phyloP scores from a whole-genome alignment of 768 basidiomycete genomes.

The Thelephora ganbajun region DNA sequence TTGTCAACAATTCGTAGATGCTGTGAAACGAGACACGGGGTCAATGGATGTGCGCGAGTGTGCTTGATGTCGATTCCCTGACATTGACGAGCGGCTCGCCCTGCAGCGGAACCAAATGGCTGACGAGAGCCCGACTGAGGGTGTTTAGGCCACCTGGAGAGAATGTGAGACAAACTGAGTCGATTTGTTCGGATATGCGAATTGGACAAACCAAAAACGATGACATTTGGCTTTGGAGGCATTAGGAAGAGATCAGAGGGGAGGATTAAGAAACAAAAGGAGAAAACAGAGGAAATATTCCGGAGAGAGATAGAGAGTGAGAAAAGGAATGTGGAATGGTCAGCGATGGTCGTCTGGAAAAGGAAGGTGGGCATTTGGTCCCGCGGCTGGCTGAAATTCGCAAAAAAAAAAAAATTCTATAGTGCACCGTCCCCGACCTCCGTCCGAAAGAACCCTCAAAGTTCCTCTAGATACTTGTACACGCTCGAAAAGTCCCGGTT shows the following conservation, averaged over 20 bases:
- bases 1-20: conserved; percentile 63
- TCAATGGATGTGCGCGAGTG: conserved; percentile 3
- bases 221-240: conserved; percentile 44
- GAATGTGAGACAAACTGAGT: conserved; percentile 5
- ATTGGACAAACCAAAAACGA: conserved; percentile 56
- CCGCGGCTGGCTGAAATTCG: neutral
- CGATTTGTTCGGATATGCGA: conserved; percentile 1
- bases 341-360: neutral
- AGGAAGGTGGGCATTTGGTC: neutral
- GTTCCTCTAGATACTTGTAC: conserved; percentile 41
- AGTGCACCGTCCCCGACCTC: neutral
- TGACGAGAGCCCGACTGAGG: conserved; percentile 57
- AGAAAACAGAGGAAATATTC: neutral
- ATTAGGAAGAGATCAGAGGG: conserved; percentile 16
- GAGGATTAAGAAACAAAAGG: conserved; percentile 10
- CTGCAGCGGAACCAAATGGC: conserved; percentile 49
- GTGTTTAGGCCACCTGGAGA: conserved; percentile 67
- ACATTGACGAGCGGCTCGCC: conserved; percentile 66
- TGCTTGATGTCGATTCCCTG: conserved; percentile 13
- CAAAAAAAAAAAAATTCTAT: neutral
- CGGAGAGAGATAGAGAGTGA: neutral
- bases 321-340: neutral
- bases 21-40: conserved; percentile 20
- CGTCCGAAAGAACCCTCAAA: neutral
- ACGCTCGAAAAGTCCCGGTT: conserved; percentile 74